Base-by-base conservation (phyloP, 192 early-diverging fungal species). In the Rhizophlyctis rosea region DNA sequence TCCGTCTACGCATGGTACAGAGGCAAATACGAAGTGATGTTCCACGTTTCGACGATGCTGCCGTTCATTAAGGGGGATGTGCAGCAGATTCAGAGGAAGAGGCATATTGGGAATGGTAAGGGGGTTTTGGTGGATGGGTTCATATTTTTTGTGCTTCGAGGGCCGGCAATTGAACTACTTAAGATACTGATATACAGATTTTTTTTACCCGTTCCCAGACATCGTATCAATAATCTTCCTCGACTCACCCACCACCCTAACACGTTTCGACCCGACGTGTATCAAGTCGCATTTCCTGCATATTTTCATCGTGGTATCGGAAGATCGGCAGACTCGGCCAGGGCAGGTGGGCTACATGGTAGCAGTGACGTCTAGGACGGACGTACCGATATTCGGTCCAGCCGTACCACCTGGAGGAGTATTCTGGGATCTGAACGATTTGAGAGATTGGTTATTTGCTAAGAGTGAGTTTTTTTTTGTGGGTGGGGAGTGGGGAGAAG, bases 41-140 rank as follows among this genome's bases (percentile, higher is more conserved):
- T 62, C 56, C 79, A 81, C 47, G 76, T 78, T 24, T 76, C 76
- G 33, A 81, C 79, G 2, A 34, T 69, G 18, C 51, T 81, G 16
- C 79, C 79, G 2, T 79, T 48, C 51, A 65, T 34, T 4, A 25
- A 47, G 23, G 76, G 60, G 18, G 77, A 81, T 36, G 5, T 7
- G 4, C 79, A 81, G 64, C 79, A 81, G 49, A 76, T 81, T 44
- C 67, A 77, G 60, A 54, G 79, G 25, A 81, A 81, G 51, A 36
- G 73, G 23, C 79, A 82, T 57, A 75, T 81, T 53, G 79, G 79
- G 27, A 81, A 81, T 50, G 78, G 76, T 79, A 67, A 52, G 24
- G 7, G 30, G 28, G 39, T 13, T 13, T 47, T n/a, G n/a, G n/a
- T 13, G 9, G 9, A 47, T 47, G 39, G 9, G 9, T 9, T 47